Conservation (phyloP, 768 basidiomycete genomes). For the Pleurotus cornucopiae region DNA sequence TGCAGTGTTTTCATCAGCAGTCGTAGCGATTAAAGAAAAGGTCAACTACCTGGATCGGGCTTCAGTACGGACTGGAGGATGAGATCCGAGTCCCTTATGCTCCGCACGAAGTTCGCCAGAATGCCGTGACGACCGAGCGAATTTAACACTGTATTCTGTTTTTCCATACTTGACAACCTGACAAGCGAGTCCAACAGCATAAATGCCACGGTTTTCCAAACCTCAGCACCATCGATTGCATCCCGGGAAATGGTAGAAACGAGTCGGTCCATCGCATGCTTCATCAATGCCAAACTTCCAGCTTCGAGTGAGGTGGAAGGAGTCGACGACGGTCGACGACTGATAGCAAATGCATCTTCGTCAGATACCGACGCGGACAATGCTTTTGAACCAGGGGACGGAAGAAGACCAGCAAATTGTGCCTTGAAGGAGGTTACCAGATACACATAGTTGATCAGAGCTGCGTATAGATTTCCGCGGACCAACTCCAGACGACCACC, state of each 20-base stretch:
- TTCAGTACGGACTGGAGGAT: slow-evolving; percentile 73
- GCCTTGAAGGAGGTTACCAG: slow-evolving; percentile 43
- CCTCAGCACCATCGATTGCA: slow-evolving; percentile 90
- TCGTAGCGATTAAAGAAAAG: not conserved
- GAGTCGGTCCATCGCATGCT: slow-evolving; percentile 65
- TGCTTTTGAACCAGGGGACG: slow-evolving; percentile 2
- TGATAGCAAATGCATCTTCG: slow-evolving; percentile 31
- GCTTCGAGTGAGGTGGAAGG: slow-evolving; percentile 40
- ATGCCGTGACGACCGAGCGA: slow-evolving; percentile 71
- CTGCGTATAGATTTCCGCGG: slow-evolving; percentile 92
- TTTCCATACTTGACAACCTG: slow-evolving; percentile 65
- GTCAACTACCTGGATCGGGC: slow-evolving; percentile 76
- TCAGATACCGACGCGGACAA: slow-evolving; percentile 1
- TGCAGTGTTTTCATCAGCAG: slow-evolving; percentile 22
- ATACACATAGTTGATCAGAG: slow-evolving; percentile 86
- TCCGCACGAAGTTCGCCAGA: slow-evolving; percentile 74
- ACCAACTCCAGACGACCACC: slow-evolving; percentile 80
- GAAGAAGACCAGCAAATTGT: not conserved
- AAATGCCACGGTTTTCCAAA: slow-evolving; percentile 96
- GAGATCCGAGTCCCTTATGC: slow-evolving; percentile 78
- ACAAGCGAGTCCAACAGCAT: slow-evolving; percentile 82
- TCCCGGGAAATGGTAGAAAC: slow-evolving; percentile 77
- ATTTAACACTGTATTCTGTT: slow-evolving; percentile 56
- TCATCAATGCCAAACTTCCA: slow-evolving; percentile 65
- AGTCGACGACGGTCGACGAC: slow-evolving; percentile 15